Conservation (phyloP, 257 asterid genomes). For the Cinchona pubescens region DNA sequence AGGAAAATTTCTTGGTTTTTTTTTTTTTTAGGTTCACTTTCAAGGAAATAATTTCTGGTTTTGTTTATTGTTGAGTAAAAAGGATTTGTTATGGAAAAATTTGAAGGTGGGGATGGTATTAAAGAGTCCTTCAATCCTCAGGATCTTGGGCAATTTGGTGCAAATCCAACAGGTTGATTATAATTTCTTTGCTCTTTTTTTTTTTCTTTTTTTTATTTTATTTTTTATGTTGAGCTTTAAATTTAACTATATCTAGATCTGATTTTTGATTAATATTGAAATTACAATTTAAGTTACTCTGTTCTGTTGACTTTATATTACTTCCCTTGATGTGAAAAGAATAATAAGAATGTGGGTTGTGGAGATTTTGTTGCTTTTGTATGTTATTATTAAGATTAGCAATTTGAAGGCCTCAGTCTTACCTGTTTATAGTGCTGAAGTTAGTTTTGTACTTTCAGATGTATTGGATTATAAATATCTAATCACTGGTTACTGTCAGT, state of each 20-base stretch:
- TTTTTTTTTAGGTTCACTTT: conserved; percentile 10
- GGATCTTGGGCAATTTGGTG: conserved; percentile 53
- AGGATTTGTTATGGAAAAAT: conserved; percentile 57
- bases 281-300: background rate
- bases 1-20: background rate
- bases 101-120: conserved; percentile 51
- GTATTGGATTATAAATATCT: background rate
- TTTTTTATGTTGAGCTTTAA: conserved; percentile 18
- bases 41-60: conserved; percentile 12
- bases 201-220: no score
- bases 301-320: conserved; percentile 3
- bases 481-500: background rate
- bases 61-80: conserved; percentile 19
- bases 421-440: background rate
- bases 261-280: conserved; percentile 3
- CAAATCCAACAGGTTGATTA: conserved; percentile 59
- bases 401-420: background rate
- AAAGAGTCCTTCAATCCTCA: conserved; percentile 40
- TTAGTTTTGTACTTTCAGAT: background rate
- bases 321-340: background rate
- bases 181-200: background rate
- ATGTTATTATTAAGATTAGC: background rate
- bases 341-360: background rate
- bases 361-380: background rate
- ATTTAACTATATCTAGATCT: conserved; percentile 25